phyloP scores from a whole-genome alignment of 2,329 filamentous ascomycete species.

The Sclerotinia minor region DNA sequence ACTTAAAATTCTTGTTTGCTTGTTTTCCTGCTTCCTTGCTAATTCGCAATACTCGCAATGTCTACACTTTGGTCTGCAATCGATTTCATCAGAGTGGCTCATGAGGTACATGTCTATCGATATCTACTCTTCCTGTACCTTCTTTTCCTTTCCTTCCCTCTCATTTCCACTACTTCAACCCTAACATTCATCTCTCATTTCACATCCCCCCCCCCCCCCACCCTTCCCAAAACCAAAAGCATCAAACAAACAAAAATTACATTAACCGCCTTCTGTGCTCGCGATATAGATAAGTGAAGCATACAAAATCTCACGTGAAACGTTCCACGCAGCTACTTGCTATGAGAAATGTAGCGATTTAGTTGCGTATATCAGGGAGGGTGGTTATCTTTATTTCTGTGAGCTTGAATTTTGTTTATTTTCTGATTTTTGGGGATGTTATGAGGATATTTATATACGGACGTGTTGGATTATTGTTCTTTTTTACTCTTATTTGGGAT shows the following conservation, averaged over 20 bases:
- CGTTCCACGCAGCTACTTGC: not conserved
- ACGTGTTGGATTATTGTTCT: not conserved
- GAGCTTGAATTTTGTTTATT: not conserved
- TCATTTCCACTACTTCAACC: too few species aligned
- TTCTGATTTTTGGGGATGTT: too few species aligned
- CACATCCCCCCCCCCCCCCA: too few species aligned
- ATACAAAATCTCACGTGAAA: not conserved
- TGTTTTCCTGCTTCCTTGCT: too few species aligned
- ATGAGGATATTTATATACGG: not conserved
- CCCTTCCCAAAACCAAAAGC: too few species aligned
- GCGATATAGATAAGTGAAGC: not conserved
- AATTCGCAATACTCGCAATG: not conserved
- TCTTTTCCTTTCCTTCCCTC: too few species aligned
- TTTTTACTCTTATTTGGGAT: not conserved
- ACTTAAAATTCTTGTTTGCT: too few species aligned
- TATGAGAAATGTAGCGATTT: slow-evolving; percentile 6
- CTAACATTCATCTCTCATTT: too few species aligned
- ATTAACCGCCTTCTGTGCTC: too few species aligned
- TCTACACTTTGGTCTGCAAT: not conserved
- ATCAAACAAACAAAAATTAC: too few species aligned
- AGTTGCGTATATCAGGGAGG: not conserved
- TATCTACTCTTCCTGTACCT: too few species aligned
- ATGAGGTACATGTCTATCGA: not conserved
- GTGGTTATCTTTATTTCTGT: not conserved
- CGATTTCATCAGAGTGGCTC: not conserved